Evolutionary conservation across 148 eudicot species (phyloP).

Genomic region (Rhododendron vialii): DNA sequence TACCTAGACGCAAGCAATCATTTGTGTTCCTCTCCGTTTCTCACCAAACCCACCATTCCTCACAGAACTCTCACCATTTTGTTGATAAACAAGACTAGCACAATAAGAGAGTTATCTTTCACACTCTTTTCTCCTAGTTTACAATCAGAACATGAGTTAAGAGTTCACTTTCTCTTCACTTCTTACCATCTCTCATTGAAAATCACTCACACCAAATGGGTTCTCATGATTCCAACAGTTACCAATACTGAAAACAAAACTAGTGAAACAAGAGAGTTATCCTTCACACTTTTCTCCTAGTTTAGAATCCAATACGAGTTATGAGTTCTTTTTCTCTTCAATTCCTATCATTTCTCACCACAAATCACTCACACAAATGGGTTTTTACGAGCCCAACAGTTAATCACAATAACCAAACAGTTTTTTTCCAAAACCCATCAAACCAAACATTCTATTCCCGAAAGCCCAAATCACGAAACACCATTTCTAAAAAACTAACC

Average conservation of each 20-base stretch:
- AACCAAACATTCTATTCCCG: background rate
- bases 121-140: background rate
- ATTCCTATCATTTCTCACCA: background rate
- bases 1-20: background rate
- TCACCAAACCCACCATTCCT: background rate
- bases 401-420: too few species aligned
- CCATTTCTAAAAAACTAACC: conserved; percentile 24
- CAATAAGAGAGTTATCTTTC: background rate
- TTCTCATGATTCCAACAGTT: background rate
- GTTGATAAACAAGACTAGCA: background rate
- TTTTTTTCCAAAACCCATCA: background rate
- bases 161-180: background rate
- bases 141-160: background rate
- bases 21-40: background rate
- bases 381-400: background rate
- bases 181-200: background rate
- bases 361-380: background rate
- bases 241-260: background rate
- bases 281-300: background rate
- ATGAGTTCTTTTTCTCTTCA: background rate
- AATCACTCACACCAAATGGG: background rate
- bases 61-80: background rate
- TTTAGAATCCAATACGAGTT: background rate
- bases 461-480: background rate
- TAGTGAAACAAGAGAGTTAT: background rate